These are phyloP conservation scores for Corylus heterophylla DNA, from an alignment of 306 rosid species.

Conservation along the genomic window DNA sequence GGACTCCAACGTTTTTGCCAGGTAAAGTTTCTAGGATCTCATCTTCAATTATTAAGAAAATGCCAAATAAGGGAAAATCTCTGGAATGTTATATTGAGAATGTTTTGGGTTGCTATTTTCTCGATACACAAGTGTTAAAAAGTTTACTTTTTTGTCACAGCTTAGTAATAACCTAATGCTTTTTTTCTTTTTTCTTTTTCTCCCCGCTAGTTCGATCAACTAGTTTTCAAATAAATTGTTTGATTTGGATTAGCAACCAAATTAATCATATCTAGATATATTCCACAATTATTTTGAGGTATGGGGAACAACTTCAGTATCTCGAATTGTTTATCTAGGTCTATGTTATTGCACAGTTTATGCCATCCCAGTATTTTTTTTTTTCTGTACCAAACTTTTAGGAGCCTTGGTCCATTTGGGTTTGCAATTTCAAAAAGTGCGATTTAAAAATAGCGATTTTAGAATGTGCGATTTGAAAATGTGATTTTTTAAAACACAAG, in stretches of 20 bases:
- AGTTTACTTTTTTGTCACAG: not conserved
- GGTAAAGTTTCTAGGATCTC: slow-evolving; percentile 47
- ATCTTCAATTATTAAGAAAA: not conserved
- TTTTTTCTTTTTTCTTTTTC: not conserved
- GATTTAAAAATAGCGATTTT: too few species aligned
- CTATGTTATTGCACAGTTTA: not conserved
- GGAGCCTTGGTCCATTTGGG: not conserved
- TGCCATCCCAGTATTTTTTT: not conserved
- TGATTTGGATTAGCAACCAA: not conserved
- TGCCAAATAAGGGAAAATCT: not conserved
- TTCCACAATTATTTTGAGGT: not conserved
- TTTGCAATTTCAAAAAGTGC: too few species aligned
- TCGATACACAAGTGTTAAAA: not conserved
- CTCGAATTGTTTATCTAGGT: not conserved
- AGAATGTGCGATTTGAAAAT: too few species aligned
- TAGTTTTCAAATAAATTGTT: not conserved
- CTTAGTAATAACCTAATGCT: not conserved
- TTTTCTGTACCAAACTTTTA: not conserved
- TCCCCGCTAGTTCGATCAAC: not conserved
- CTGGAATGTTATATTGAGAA: not conserved
- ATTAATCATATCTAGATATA: not conserved
- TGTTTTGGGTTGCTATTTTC: not conserved
- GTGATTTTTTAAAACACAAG: too few species aligned
- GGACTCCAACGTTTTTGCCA: slow-evolving; percentile 72
- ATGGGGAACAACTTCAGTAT: not conserved